Conservation (phyloP, 2,329 filamentous ascomycete genomes). For the Cytospora chrysosperma region DNA sequence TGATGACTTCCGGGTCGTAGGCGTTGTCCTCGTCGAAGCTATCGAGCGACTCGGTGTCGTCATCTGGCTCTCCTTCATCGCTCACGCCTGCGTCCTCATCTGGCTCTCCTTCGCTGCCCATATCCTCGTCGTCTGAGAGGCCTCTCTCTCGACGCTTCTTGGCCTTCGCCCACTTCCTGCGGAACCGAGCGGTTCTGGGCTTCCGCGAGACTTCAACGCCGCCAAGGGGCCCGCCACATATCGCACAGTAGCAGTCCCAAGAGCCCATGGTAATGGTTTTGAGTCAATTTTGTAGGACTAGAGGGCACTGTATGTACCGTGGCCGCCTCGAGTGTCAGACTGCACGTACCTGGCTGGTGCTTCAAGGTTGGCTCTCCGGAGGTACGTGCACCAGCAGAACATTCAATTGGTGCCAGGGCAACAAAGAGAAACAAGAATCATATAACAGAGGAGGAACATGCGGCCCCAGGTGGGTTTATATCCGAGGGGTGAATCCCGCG, state of each 20-base stretch:
- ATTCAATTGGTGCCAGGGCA: not conserved
- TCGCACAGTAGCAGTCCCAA: constrained; percentile 5
- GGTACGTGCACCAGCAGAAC: too few species aligned
- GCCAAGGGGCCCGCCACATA: constrained; percentile 7
- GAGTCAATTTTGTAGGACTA: not conserved
- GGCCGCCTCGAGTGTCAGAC: not conserved
- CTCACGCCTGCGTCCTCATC: not conserved
- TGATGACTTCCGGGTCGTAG: constrained; percentile 8
- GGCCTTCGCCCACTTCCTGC: not conserved
- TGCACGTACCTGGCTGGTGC: not conserved
- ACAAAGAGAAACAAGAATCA: not conserved
- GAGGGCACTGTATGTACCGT: not conserved
- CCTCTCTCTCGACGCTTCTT: not conserved
- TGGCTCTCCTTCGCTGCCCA: not conserved
- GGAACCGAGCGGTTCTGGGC: constrained; percentile 7
- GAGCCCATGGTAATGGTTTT: not conserved
- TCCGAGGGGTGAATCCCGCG: not conserved
- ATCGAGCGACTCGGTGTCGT: not conserved
- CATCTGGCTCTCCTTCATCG: not conserved
- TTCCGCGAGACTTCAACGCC: not conserved
- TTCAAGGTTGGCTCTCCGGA: not conserved
- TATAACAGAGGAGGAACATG: not conserved
- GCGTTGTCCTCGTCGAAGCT: not conserved
- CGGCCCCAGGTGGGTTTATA: not conserved
- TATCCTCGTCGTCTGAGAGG: too few species aligned